phyloP scores from a whole-genome alignment of 1,284 basidiomycete genomes.

The Cutaneotrichosporon arboriforme region DNA sequence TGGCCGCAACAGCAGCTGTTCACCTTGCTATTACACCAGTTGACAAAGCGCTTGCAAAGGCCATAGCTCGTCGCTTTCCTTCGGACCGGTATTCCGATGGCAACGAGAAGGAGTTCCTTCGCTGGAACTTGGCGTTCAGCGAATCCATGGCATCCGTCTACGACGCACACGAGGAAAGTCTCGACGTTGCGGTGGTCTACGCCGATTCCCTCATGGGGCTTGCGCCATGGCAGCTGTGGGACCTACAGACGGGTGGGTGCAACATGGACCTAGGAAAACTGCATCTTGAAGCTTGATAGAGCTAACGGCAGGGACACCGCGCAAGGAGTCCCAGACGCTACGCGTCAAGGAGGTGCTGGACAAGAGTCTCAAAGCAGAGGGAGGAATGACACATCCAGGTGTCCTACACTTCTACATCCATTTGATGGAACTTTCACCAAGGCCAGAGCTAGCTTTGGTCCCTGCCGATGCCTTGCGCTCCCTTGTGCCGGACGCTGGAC shows the following conservation, averaged over 20 bases:
- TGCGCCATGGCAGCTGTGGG: constrained; percentile 42
- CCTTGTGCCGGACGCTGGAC: constrained; percentile 38
- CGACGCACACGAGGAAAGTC: constrained; percentile 16
- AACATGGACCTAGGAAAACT: too few species aligned
- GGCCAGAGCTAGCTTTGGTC: constrained; percentile 33
- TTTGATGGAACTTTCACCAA: constrained; percentile 37
- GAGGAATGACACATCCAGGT: constrained; percentile 26
- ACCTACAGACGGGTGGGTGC: constrained; percentile 35
- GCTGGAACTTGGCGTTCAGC: constrained; percentile 29
- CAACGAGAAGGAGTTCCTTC: constrained; percentile 8
- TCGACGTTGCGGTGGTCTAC: constrained; percentile 36
- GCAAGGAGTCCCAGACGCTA: constrained; percentile 20
- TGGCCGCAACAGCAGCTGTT: constrained; percentile 5
- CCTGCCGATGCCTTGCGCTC: constrained; percentile 28
- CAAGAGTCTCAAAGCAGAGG: constrained; percentile 15
- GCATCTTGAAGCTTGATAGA: too few species aligned
- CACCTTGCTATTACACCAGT: constrained; percentile 6
- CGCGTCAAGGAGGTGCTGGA: constrained; percentile 32
- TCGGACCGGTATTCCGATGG: not conserved
- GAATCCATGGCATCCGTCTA: constrained; percentile 35
- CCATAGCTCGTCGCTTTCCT: constrained; percentile 18
- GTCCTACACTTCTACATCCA: constrained; percentile 43
- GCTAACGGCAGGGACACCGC: constrained; percentile 10
- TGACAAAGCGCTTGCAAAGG: constrained; percentile 12
- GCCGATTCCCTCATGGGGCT: constrained; percentile 39